Conservation (phyloP, 257 asterid species). For the Capsicum chinense region DNA sequence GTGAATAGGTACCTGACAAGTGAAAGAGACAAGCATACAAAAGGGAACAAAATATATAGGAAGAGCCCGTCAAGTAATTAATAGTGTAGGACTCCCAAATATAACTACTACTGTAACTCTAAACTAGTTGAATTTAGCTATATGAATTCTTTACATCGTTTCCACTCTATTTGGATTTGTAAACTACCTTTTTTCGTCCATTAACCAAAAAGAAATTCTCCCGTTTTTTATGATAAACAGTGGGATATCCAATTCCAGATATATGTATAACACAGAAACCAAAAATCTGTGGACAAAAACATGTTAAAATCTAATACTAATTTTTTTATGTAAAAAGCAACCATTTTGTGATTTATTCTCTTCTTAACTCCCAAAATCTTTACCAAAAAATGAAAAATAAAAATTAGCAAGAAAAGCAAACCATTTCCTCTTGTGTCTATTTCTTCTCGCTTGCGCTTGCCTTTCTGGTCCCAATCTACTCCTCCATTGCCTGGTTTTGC, state of each 20-base stretch:
- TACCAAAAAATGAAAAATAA: no score
- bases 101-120: background rate
- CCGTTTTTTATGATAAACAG: background rate
- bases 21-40: background rate
- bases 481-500: slow-evolving; percentile 52
- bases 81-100: background rate
- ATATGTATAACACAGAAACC: background rate
- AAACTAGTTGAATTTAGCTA: background rate
- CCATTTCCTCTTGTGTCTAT: slow-evolving; percentile 49
- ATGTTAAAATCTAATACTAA: background rate
- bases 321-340: no score
- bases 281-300: background rate
- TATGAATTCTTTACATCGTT: background rate
- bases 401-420: slow-evolving; percentile 11
- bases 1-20: slow-evolving; percentile 37
- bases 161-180: background rate
- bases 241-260: background rate
- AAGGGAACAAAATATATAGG: background rate
- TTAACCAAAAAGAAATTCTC: background rate
- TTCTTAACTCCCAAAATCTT: background rate
- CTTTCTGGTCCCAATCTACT: slow-evolving; percentile 63
- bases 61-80: background rate
- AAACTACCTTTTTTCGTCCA: background rate
- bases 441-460: slow-evolving; percentile 79
- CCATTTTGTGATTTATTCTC: background rate